These are phyloP conservation scores for Hymenoscyphus infarciens DNA, from an alignment of 2,329 filamentous ascomycete genomes.

Conservation along the genomic window DNA sequence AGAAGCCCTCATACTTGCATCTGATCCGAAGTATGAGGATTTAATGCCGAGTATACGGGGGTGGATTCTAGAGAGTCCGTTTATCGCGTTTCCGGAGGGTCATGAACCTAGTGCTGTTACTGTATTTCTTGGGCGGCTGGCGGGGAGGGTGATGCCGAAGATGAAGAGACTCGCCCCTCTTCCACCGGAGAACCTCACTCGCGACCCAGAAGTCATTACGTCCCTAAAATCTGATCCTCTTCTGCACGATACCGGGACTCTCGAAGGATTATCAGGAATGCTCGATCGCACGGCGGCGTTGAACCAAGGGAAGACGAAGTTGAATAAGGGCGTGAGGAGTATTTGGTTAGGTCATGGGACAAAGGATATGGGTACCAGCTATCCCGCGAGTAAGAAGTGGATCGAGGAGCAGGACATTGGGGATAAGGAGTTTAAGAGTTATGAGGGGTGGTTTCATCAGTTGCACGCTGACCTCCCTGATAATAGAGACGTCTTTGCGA, in stretches of 20 bases:
- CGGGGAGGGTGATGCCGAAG: conserved; percentile 62
- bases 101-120: conserved; percentile 61
- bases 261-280: conserved; percentile 75
- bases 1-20: conserved; percentile 62
- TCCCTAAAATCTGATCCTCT: conserved; percentile 63
- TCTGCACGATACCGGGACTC: conserved; percentile 78
- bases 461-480: conserved; percentile 54
- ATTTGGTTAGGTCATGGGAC: conserved; percentile 76
- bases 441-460: conserved; percentile 77
- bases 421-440: conserved; percentile 69
- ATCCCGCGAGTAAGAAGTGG: conserved; percentile 60
- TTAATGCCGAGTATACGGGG: conserved; percentile 63
- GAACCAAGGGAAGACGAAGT: conserved; percentile 49
- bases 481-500: conserved; percentile 40
- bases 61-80: conserved; percentile 73
- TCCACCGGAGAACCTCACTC: conserved; percentile 59
- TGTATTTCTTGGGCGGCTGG: conserved; percentile 63
- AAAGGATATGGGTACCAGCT: conserved; percentile 66
- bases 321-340: conserved; percentile 54
- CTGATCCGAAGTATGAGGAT: conserved; percentile 47
- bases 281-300: conserved; percentile 68
- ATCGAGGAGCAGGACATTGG: conserved; percentile 54
- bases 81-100: conserved; percentile 67
- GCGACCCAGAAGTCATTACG: conserved; percentile 61
- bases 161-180: conserved; percentile 65